Percentiles rank a stretch among this genome's conserved stretches.
These are phyloP conservation scores for Boletus pseudopeckii DNA, from an alignment of 768 basidiomycete species.

Conservation along the genomic window DNA sequence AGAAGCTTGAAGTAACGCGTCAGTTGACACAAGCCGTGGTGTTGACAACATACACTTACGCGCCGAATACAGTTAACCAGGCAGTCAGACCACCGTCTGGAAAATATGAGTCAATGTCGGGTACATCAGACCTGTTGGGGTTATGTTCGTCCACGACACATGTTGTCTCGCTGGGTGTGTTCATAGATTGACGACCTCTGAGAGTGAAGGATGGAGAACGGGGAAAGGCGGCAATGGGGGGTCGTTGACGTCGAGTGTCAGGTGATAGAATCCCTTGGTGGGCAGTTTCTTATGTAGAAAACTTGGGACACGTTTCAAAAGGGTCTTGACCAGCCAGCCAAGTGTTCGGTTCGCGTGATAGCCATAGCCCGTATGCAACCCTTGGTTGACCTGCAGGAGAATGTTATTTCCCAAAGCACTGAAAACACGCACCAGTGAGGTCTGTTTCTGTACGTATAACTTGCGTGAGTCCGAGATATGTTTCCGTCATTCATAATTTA, in stretches of 20 bases:
- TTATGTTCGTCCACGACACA: not conserved
- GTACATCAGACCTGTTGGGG: not conserved
- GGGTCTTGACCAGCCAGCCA: not conserved
- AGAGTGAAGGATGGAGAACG: not conserved
- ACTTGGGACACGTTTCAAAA: not conserved
- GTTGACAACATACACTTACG: slow-evolving; percentile 9
- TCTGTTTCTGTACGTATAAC: not conserved
- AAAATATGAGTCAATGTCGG: not conserved
- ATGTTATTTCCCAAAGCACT: not conserved
- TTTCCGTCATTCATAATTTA: not conserved
- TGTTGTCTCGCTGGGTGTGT: not conserved
- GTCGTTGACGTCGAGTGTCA: not conserved
- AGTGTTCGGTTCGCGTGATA: slow-evolving; percentile 7
- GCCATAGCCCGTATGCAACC: not conserved
- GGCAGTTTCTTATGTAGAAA: slow-evolving; percentile 1
- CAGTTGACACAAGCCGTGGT: not conserved
- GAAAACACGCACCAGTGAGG: not conserved
- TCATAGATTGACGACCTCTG: not conserved
- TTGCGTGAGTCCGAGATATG: too few relatives aligned
- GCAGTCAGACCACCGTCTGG: slow-evolving; percentile 28
- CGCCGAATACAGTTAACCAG: slow-evolving; percentile 25
- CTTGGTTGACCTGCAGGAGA: not conserved
- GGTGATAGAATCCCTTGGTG: not conserved
- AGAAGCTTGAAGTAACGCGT: slow-evolving; percentile 21
- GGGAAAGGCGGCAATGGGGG: not conserved